These are phyloP conservation scores for Geosmithia flava DNA, from an alignment of 2,329 filamentous ascomycete genomes.

Conservation along the genomic window DNA sequence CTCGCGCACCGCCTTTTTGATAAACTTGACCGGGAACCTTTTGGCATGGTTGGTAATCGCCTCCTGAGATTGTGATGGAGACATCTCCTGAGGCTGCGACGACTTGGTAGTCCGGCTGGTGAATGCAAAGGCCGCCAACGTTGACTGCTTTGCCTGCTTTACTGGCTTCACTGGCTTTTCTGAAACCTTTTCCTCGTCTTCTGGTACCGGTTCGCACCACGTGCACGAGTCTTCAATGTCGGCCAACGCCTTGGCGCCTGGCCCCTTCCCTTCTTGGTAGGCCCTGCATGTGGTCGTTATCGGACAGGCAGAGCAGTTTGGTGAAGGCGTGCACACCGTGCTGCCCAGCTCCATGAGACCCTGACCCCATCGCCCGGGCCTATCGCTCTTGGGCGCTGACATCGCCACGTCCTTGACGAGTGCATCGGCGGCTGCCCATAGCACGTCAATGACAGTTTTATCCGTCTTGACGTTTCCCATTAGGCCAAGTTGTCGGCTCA, in stretches of 20 bases:
- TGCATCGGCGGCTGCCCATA: slow-evolving; percentile 46
- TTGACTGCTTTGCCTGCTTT: slow-evolving; percentile 11
- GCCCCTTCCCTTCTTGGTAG: slow-evolving; percentile 29
- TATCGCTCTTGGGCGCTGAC: slow-evolving; percentile 23
- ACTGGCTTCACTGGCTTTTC: neutral
- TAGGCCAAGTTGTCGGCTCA: slow-evolving; percentile 47
- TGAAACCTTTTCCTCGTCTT: neutral
- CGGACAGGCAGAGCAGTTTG: slow-evolving; percentile 40
- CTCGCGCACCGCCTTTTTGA: slow-evolving; percentile 38
- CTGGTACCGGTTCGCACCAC: slow-evolving; percentile 30
- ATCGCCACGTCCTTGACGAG: slow-evolving; percentile 38
- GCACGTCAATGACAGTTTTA: slow-evolving; percentile 34
- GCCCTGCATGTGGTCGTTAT: slow-evolving; percentile 37
- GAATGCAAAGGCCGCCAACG: slow-evolving; percentile 22
- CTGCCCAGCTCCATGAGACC: slow-evolving; percentile 55
- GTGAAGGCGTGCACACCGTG: slow-evolving; percentile 47
- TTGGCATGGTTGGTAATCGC: slow-evolving; percentile 29
- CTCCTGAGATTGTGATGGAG: slow-evolving; percentile 6
- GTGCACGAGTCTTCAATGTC: slow-evolving; percentile 40
- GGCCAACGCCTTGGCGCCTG: slow-evolving; percentile 3
- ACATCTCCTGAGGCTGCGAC: slow-evolving; percentile 10
- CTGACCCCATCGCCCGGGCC: slow-evolving; percentile 50
- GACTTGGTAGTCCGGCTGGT: slow-evolving; percentile 6
- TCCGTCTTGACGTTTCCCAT: slow-evolving; percentile 44
- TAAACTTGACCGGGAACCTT: slow-evolving; percentile 35